phyloP scores from a whole-genome alignment of 1,284 basidiomycete species.

The Fomitopsis palustris region DNA sequence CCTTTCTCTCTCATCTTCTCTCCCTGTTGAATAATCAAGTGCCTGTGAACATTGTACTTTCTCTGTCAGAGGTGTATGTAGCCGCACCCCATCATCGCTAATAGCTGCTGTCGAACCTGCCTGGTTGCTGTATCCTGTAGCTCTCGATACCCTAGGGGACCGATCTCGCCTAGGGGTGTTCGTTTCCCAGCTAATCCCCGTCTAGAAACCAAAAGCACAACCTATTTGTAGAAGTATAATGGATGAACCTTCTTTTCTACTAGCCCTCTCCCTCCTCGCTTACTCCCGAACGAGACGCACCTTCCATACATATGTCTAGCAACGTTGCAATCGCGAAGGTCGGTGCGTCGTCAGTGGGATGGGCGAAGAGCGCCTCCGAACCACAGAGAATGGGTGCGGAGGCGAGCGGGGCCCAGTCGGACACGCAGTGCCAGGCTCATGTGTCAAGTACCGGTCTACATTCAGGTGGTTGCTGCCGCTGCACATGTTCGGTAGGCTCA shows the following conservation, averaged over 20 bases:
- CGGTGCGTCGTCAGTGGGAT: too few relatives aligned
- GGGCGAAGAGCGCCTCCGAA: too few relatives aligned
- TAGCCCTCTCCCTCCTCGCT: too few relatives aligned
- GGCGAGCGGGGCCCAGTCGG: too few relatives aligned
- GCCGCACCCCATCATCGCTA: slow-evolving; percentile 12
- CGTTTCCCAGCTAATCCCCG: neutral
- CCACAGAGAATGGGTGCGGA: too few relatives aligned
- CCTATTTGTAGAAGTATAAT: slow-evolving; percentile 7
- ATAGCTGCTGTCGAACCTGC: slow-evolving; percentile 16
- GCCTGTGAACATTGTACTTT: slow-evolving; percentile 6
- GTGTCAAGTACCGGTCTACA: too few relatives aligned
- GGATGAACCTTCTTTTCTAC: neutral
- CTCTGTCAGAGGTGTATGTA: slow-evolving; percentile 5
- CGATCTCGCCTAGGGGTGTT: neutral
- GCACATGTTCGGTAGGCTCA: too few relatives aligned
- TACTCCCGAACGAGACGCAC: too few relatives aligned
- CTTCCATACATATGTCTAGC: too few relatives aligned
- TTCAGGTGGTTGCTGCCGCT: too few relatives aligned
- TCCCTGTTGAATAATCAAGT: slow-evolving; percentile 1
- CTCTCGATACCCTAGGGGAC: slow-evolving; percentile 8
- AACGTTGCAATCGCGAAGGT: too few relatives aligned
- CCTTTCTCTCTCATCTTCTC: neutral
- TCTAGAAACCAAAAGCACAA: neutral
- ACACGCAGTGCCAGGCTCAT: too few relatives aligned
- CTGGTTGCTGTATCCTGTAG: slow-evolving; percentile 25